These are phyloP conservation scores for Carex kokanica DNA, from an alignment of 176 grass and related monocot genomes.

Conservation along the genomic window DNA sequence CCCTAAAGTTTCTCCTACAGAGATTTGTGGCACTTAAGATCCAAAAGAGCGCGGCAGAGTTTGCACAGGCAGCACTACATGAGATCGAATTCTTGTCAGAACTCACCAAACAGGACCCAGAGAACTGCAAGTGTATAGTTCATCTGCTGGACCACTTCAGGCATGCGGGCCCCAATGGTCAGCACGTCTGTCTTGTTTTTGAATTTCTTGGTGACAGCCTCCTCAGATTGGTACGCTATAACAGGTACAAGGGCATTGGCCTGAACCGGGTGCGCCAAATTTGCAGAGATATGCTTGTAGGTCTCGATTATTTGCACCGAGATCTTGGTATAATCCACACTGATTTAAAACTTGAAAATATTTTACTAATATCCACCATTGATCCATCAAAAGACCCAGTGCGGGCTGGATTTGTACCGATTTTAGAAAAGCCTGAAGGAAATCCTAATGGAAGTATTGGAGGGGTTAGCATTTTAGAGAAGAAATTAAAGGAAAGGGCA, in stretches of 20 bases:
- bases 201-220: constrained; percentile 98
- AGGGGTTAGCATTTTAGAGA: constrained; percentile 58
- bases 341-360: constrained; percentile 88
- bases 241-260: constrained; percentile 90
- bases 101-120: constrained; percentile 58
- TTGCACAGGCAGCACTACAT: constrained; percentile 93
- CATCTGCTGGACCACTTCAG: constrained; percentile 92
- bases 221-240: constrained; percentile 83
- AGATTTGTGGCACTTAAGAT: constrained; percentile 94
- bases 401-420: constrained; percentile 61
- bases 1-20: constrained; percentile 37
- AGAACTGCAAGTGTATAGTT: constrained; percentile 76
- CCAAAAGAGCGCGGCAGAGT: constrained; percentile 85
- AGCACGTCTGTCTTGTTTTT: constrained; percentile 89
- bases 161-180: constrained; percentile 82
- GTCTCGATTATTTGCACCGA: constrained; percentile 87
- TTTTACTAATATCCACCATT: constrained; percentile 85
- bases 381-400: constrained; percentile 86
- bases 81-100: constrained; percentile 84
- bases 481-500: constrained; percentile 82
- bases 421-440: constrained; percentile 79
- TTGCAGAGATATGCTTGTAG: constrained; percentile 84
- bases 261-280: constrained; percentile 58
- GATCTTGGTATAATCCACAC: constrained; percentile 93
- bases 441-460: constrained; percentile 54